Percentiles rank a stretch among this genome's conserved stretches.
Evolutionary conservation across 306 rosid genomes (phyloP).

Genomic region (Clitoria ternatea): DNA sequence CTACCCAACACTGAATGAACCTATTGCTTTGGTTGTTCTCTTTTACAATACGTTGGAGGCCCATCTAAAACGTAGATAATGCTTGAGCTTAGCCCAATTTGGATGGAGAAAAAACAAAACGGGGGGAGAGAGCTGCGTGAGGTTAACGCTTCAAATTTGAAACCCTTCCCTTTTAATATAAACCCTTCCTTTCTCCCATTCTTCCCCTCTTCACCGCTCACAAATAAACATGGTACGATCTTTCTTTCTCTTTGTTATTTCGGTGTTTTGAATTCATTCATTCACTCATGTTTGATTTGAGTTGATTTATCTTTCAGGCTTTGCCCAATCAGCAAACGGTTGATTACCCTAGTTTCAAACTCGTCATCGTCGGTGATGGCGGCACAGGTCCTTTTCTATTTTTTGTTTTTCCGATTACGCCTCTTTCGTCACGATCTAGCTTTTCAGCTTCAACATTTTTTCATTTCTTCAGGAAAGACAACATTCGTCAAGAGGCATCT

Average conservation of each 20-base stretch:
- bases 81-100: too few relatives aligned
- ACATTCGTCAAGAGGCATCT: constrained; percentile 80
- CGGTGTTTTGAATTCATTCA: neutral
- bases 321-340: constrained; percentile 78
- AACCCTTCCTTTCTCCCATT: neutral
- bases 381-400: constrained; percentile 50
- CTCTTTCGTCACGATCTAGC: neutral
- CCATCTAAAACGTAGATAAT: too few relatives aligned
- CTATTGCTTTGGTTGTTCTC: too few relatives aligned
- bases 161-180: neutral
- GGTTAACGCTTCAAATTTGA: neutral
- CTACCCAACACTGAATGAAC: too few relatives aligned
- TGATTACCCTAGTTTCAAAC: constrained; percentile 81
- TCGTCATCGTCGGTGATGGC: constrained; percentile 82
- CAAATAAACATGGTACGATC: neutral
- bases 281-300: neutral
- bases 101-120: too few relatives aligned
- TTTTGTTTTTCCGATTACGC: neutral
- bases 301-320: constrained; percentile 31
- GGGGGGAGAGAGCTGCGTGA: neutral
- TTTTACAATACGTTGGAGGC: too few relatives aligned
- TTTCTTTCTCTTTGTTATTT: too few relatives aligned
- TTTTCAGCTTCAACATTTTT: neutral
- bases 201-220: neutral
- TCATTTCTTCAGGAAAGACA: constrained; percentile 82